Conservation (phyloP, 225 moss, liverwort and hornwort genomes). For the Bryum argenteum region DNA sequence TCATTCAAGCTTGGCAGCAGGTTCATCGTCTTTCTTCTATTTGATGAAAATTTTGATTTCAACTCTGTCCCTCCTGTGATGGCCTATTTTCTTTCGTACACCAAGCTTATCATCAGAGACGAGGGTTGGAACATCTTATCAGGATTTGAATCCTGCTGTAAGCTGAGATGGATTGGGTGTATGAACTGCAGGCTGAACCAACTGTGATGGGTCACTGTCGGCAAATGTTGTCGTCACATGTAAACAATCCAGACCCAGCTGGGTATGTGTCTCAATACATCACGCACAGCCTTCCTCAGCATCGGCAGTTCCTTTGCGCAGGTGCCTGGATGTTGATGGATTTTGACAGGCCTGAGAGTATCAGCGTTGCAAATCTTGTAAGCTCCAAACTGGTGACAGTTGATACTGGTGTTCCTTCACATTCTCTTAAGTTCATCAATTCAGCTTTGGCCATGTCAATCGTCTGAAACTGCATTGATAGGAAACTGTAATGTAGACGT, state of each 20-base stretch:
- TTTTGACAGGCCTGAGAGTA: constrained; percentile 77
- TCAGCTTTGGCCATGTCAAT: neutral
- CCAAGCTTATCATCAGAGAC: constrained; percentile 8
- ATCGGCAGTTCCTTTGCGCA: constrained; percentile 87
- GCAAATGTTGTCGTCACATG: constrained; percentile 81
- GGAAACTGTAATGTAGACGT: constrained; percentile 3
- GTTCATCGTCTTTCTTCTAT: constrained; percentile 31
- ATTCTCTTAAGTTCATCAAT: neutral
- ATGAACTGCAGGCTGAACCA: constrained; percentile 70
- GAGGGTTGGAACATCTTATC: constrained; percentile 1
- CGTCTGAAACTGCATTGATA: neutral
- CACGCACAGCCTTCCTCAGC: constrained; percentile 76
- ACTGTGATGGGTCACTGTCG: constrained; percentile 77
- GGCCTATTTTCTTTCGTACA: constrained; percentile 9
- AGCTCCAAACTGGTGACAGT: constrained; percentile 31
- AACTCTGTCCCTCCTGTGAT: constrained; percentile 10
- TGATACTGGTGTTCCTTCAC: neutral
- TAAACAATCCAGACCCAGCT: constrained; percentile 61
- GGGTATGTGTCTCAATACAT: constrained; percentile 68
- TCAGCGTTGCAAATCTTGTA: constrained; percentile 78
- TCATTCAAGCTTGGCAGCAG: constrained; percentile 94
- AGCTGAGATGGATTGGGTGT: constrained; percentile 36
- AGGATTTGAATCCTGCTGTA: constrained; percentile 14
- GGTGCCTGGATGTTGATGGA: constrained; percentile 99
- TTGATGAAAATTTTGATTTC: constrained; percentile 13